Evolutionary conservation across 2,329 filamentous ascomycete species (phyloP), one percentile per base, ranked within the genome.

Genomic region (Mariannaea elegans): DNA sequence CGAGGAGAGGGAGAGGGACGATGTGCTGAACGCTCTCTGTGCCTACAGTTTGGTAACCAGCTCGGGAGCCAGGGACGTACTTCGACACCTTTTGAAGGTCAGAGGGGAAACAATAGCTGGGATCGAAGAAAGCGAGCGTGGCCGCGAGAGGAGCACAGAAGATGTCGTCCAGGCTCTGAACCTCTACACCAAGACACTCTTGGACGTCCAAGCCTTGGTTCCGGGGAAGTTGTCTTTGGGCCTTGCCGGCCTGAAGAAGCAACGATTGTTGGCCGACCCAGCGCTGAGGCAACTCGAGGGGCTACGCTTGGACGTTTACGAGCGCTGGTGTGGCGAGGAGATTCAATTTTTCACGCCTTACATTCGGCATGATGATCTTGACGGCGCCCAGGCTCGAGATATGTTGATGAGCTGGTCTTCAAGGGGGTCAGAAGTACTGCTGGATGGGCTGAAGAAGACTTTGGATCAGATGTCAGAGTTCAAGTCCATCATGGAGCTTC

Each of bases 311-410:
- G 93, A 97, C 71, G 78, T 95, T 9, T 88, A 92, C 69, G 87
- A 89, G 64, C 84, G 84, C 18, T 97, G 93, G 91, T 91, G 95
- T 63, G 85, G 90, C 16, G 88, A 93, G 7, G 92, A 96, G 61
- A 91, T 97, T 39, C 87, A 86, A 45, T 90, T 90, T 65, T 97
- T 96, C 72, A 94, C 89, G 1, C 94, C 94, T 0, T 97, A 93
- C 78, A 91, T 96, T 32, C 88, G 91, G 27, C 89, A 96, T 68
- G 92, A 94, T 65, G 91, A 95, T 65, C 75, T 92, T 4, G 84
- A 88, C 21, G 86, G 84, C 18, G 76, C 80, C 21, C 83, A 87
- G 61, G 85, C 86, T 1, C 82, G 83, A 39, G 83, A 86, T 2
- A 86, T 86, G 74, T 81, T 92, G 13, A 82, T 82, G 19, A 73